Conservation (phyloP, 2,329 filamentous ascomycete genomes). For the Zopfia rhizophila region DNA sequence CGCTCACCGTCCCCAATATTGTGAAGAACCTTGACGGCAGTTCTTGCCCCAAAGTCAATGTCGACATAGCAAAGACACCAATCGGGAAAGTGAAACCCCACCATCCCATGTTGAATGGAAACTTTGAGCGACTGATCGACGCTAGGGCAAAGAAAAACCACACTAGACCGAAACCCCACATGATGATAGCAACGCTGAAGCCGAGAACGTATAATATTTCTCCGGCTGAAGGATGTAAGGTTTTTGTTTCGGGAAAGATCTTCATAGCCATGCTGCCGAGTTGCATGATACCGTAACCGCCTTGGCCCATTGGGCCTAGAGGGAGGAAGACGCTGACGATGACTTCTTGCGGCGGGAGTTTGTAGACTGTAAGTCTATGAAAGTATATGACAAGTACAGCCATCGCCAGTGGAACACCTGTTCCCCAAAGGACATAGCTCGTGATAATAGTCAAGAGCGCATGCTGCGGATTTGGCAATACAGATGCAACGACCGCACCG, state of each 20-base stretch:
- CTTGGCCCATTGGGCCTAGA: constrained; percentile 73
- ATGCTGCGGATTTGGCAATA: constrained; percentile 64
- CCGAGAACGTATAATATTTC: constrained; percentile 69
- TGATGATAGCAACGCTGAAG: constrained; percentile 59
- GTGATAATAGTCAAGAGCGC: constrained; percentile 70
- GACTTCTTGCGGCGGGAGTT: constrained; percentile 71
- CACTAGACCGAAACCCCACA: constrained; percentile 66
- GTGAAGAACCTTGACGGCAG: constrained; percentile 66
- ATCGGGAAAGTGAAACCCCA: constrained; percentile 70
- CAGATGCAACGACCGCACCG: constrained; percentile 69
- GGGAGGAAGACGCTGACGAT: constrained; percentile 75
- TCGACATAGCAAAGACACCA: constrained; percentile 59
- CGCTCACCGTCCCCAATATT: constrained; percentile 60
- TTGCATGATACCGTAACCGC: constrained; percentile 68
- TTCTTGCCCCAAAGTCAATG: constrained; percentile 59
- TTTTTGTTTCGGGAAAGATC: constrained; percentile 52
- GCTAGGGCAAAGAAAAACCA: constrained; percentile 66
- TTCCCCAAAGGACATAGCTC: constrained; percentile 75
- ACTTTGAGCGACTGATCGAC: constrained; percentile 55
- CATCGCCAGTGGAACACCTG: constrained; percentile 69
- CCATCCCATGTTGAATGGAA: constrained; percentile 72
- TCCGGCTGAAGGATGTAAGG: constrained; percentile 56
- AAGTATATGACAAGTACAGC: constrained; percentile 74
- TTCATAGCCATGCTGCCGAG: constrained; percentile 57
- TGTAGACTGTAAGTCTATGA: constrained; percentile 73